These are phyloP conservation scores for Magnusiomyces tetraspermus DNA, from an alignment of 1,139 yeast genomes.

Conservation along the genomic window DNA sequence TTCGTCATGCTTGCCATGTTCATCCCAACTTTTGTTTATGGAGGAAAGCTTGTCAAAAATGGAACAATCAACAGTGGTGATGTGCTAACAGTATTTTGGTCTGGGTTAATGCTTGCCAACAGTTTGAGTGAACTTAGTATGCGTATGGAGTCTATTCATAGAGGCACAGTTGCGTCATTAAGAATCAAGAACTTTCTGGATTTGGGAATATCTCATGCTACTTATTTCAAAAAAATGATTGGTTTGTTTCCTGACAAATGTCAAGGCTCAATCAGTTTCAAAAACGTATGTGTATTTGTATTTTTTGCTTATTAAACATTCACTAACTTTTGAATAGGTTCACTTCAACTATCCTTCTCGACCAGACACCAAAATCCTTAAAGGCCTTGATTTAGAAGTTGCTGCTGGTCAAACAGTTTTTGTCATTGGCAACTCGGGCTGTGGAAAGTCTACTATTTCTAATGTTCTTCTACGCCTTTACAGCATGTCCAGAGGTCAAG, in stretches of 20 bases:
- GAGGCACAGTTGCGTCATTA: slow-evolving; percentile 23
- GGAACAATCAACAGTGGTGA: slow-evolving; percentile 47
- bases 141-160: slow-evolving; percentile 22
- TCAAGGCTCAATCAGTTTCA: slow-evolving; percentile 42
- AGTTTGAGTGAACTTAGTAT: slow-evolving; percentile 33
- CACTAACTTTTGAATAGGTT: slow-evolving; percentile 21
- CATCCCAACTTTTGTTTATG: slow-evolving; percentile 90
- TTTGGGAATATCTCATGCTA: slow-evolving; percentile 12
- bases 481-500: slow-evolving; percentile 38
- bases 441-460: slow-evolving; percentile 81
- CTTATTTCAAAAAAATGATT: slow-evolving; percentile 15
- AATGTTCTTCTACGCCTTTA: slow-evolving; percentile 56
- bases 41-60: slow-evolving; percentile 50
- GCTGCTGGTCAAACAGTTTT: slow-evolving; percentile 44
- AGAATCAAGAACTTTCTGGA: slow-evolving; percentile 15
- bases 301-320: background rate
- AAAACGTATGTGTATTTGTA: slow-evolving; percentile 34
- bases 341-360: slow-evolving; percentile 56
- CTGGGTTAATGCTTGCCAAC: slow-evolving; percentile 64
- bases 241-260: slow-evolving; percentile 31
- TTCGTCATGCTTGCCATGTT: slow-evolving; percentile 60
- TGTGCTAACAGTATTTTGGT: slow-evolving; percentile 73
- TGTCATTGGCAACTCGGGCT: slow-evolving; percentile 78
- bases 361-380: slow-evolving; percentile 37
- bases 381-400: slow-evolving; percentile 40